phyloP scores from a whole-genome alignment of 2,329 filamentous ascomycete genomes.

The Colletotrichum melonis region DNA sequence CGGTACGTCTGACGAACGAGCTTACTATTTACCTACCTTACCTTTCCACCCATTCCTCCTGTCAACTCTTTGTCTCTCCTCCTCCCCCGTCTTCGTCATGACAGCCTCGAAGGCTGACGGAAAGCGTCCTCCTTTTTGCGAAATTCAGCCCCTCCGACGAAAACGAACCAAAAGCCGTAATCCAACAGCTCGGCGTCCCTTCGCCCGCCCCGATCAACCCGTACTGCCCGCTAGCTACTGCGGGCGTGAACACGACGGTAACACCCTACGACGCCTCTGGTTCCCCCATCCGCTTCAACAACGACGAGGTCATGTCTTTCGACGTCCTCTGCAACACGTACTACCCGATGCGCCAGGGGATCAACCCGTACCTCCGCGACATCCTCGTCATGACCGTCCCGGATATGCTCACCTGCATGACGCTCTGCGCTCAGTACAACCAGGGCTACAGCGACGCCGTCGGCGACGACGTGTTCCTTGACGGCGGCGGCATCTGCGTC shows the following conservation, averaged over 20 bases:
- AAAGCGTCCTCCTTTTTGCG: not conserved
- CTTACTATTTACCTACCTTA: not conserved
- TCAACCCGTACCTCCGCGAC: conserved; percentile 30
- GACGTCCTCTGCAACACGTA: conserved; percentile 35
- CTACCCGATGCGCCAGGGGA: conserved; percentile 32
- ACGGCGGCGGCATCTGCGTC: conserved; percentile 33
- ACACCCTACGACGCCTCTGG: conserved; percentile 36
- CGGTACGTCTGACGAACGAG: conserved; percentile 29
- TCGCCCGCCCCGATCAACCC: conserved; percentile 34
- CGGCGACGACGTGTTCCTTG: conserved; percentile 30
- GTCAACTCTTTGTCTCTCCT: conserved; percentile 4
- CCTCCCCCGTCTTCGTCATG: conserved; percentile 1
- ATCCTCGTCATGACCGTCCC: conserved; percentile 33
- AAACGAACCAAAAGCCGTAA: not conserved
- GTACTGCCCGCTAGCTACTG: conserved; percentile 19
- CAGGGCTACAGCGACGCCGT: conserved; percentile 36
- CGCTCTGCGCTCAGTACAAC: conserved; percentile 36
- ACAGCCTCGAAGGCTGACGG: conserved; percentile 32
- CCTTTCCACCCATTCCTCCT: not conserved
- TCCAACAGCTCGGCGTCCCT: conserved; percentile 27
- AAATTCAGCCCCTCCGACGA: conserved; percentile 1
- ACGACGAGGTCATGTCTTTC: conserved; percentile 35
- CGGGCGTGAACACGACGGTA: conserved; percentile 10
- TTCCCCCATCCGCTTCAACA: conserved; percentile 35
- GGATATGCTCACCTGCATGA: conserved; percentile 36